Percentiles rank a stretch among this genome's conserved stretches.
phyloP scores from a whole-genome alignment of 1,139 yeast genomes.

The Candida labiduridarum region DNA sequence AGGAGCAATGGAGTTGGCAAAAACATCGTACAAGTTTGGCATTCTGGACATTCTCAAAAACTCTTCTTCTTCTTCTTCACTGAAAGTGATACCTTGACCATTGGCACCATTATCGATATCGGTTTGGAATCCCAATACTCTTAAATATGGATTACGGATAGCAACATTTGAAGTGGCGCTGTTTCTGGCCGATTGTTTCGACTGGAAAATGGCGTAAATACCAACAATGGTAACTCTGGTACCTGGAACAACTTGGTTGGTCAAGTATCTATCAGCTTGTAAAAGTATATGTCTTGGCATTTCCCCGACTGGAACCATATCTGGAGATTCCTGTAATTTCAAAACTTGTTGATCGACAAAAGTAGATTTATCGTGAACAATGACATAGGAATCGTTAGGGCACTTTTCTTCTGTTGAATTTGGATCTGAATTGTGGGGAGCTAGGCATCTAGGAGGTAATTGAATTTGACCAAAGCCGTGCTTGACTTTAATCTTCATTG shows the following conservation, averaged over 20 bases:
- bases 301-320: constrained; percentile 98
- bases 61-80: constrained; percentile 93
- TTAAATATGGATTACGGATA: constrained; percentile 87
- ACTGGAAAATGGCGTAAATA: constrained; percentile 85
- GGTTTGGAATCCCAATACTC: constrained; percentile 82
- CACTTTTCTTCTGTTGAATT: constrained; percentile 62
- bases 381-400: constrained; percentile 89
- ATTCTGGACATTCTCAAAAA: constrained; percentile 77
- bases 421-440: constrained; percentile 46
- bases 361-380: constrained; percentile 88
- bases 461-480: constrained; percentile 80
- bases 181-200: constrained; percentile 50
- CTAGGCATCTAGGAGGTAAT: constrained; percentile 77
- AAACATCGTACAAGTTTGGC: constrained; percentile 81
- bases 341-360: constrained; percentile 94
- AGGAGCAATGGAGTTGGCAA: constrained; percentile 93
- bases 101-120: constrained; percentile 74
- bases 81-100: constrained; percentile 65
- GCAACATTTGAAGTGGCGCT: constrained; percentile 57
- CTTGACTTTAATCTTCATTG: constrained; percentile 63
- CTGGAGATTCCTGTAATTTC: constrained; percentile 94
- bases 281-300: constrained; percentile 93
- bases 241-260: constrained; percentile 93
- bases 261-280: constrained; percentile 86
- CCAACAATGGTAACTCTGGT: constrained; percentile 91